Base-by-base conservation (phyloP, 1,139 yeast species). In the Ogataea hybrid region DNA sequence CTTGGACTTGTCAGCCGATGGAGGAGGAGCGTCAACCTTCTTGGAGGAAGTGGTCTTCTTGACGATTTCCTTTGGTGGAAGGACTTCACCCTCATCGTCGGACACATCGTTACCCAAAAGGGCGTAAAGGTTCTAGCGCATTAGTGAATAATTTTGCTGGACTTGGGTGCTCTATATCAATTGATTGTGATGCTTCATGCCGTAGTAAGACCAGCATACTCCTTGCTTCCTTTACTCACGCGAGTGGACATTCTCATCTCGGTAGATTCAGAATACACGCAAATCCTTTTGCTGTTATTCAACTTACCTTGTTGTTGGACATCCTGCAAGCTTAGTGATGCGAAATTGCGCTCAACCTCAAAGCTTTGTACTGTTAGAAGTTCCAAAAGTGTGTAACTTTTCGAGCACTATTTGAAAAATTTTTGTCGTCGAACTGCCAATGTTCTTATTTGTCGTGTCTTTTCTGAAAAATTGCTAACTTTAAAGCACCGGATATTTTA, bases 1-100 rank as follows among this genome's bases (percentile, higher is more conserved):
- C 71, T 76, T 82, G 58, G 90, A 69, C 64, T 84, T 83, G 73
- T 83, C 85, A 53, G 90, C 89, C 54, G 83, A 77, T 51, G 89
- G 75, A 60, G 96, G 95, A 51, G 95, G 80, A 54, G 73, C 81
- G 65, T 89, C 97, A 47, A 81, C 66, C 79, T 90, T 90, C 80
- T 86, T 88, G 64, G 95, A 82, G 51, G 95, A 81, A 56, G 95
- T 82, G 69, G 69, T 68, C 74, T 81, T 78, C 78, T 83, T 89
- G 65, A 86, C 94, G 54, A 86, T 71, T 69, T 86, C 95, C 72
- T 70, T 83, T 64, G 81, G 74, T 49, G 71, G 59, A 31, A 67
- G 59, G 52, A 65, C 64, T 48, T 64, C 70, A 53, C 77, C 74
- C 54, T 77, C 73, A 53, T 68, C 71, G 68, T 78, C 86, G 66